Conservation (phyloP, 179 eudicot genomes). For the Pouteria campechiana region DNA sequence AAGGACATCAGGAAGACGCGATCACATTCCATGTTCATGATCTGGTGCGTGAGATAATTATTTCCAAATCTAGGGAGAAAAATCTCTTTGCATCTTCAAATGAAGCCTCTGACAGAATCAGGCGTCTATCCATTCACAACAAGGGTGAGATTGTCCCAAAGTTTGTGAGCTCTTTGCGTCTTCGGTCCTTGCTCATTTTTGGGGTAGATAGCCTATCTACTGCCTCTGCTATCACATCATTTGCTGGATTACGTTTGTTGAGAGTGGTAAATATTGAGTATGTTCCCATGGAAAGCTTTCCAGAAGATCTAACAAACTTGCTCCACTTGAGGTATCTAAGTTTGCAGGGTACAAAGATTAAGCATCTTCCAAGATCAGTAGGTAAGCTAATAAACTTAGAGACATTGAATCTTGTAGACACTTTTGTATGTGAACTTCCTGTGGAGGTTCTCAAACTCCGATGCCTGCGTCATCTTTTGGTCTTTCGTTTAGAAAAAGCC, state of each 20-base stretch:
- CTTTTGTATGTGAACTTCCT: slow-evolving; percentile 11
- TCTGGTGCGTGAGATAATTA: slow-evolving; percentile 38
- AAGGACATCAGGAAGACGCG: slow-evolving; percentile 20
- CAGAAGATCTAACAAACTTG: slow-evolving; percentile 22
- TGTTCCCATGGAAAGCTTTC: slow-evolving; percentile 18
- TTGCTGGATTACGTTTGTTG: slow-evolving; percentile 28
- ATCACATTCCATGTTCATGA: slow-evolving; percentile 38
- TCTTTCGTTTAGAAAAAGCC: no score
- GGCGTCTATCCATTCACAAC: slow-evolving; percentile 11
- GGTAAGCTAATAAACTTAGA: slow-evolving; percentile 32
- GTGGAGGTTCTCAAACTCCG: slow-evolving; percentile 7
- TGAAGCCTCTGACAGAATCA: slow-evolving; percentile 10
- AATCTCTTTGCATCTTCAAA: slow-evolving; percentile 10
- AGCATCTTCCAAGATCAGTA: slow-evolving; percentile 31
- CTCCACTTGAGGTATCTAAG: slow-evolving; percentile 47
- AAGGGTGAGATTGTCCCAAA: slow-evolving; percentile 8
- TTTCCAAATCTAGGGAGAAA: slow-evolving; percentile 21
- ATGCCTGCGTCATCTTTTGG: slow-evolving; percentile 18
- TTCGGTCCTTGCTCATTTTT: slow-evolving; percentile 22
- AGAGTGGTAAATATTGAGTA: slow-evolving; percentile 35
- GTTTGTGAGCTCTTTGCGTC: slow-evolving; percentile 6
- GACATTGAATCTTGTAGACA: slow-evolving; percentile 21
- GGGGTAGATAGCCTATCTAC: slow-evolving; percentile 8
- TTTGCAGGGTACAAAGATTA: slow-evolving; percentile 28
- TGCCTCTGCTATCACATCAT: slow-evolving; percentile 6